Evolutionary conservation across 164 flowering plant genomes (phyloP).

Genomic region (Stephania japonica): DNA sequence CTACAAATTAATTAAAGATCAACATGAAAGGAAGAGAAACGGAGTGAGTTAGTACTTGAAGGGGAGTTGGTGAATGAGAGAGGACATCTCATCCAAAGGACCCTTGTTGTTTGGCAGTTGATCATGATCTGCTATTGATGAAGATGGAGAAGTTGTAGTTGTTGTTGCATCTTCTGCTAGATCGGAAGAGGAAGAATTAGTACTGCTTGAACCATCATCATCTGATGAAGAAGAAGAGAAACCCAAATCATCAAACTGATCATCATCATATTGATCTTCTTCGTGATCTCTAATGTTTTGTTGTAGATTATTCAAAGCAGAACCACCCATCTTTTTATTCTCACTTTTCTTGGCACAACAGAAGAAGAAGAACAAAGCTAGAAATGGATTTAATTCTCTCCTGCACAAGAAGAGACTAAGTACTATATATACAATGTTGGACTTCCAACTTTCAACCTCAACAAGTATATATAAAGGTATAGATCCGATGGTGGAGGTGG

Average conservation of each 20-base stretch:
- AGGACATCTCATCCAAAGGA: constrained; percentile 63
- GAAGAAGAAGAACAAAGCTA: neutral
- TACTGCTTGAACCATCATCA: constrained; percentile 18
- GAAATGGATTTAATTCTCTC: constrained; percentile 4
- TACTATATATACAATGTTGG: neutral
- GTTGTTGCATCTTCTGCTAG: constrained; percentile 40
- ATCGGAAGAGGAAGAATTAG: constrained; percentile 41
- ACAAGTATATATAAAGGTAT: too few relatives aligned
- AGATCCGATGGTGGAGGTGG: neutral
- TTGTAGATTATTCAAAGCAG: neutral
- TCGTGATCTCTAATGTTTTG: constrained; percentile 23
- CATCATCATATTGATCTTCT: constrained; percentile 18
- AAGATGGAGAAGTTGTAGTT: constrained; percentile 17
- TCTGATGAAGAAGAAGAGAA: constrained; percentile 22
- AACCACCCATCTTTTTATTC: constrained; percentile 1
- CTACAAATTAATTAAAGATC: constrained; percentile 22
- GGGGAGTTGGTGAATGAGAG: constrained; percentile 72
- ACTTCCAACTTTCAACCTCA: too few relatives aligned
- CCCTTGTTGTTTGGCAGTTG: constrained; percentile 26
- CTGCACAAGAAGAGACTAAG: neutral
- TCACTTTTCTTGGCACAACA: neutral
- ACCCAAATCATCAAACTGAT: constrained; percentile 22
- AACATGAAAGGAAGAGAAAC: too few relatives aligned
- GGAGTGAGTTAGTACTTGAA: constrained; percentile 39
- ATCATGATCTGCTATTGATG: constrained; percentile 21